A percentile compares a stretch with the other conserved stretches of the same genome.
These are phyloP conservation scores for Macrotyloma uniflorum DNA, from an alignment of 306 rosid genomes.

Conservation along the genomic window DNA sequence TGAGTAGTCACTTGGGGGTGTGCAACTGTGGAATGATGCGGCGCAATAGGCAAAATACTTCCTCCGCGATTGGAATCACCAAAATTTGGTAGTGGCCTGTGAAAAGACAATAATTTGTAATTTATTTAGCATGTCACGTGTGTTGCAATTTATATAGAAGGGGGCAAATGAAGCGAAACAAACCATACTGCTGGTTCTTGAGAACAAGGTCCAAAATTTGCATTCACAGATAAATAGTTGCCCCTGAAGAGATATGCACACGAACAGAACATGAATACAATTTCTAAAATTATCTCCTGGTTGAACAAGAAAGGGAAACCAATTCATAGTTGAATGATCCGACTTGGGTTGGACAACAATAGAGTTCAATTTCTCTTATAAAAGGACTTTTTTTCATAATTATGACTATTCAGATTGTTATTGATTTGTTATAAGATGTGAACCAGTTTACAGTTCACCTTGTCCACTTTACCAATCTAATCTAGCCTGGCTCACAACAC, in stretches of 20 bases:
- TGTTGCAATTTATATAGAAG: conserved; percentile 21
- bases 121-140: not conserved
- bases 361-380: not conserved
- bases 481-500: conserved; percentile 20
- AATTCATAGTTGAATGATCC: conserved; percentile 1
- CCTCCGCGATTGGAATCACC: conserved; percentile 59
- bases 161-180: conserved; percentile 27
- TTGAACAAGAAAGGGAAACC: not conserved
- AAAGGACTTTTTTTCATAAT: not conserved
- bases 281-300: not conserved
- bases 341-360: not conserved
- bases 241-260: conserved; percentile 54
- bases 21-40: conserved; percentile 56
- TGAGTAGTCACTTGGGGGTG: conserved; percentile 56
- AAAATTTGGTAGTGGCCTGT: conserved; percentile 61
- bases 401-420: conserved; percentile 1
- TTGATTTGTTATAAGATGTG: not conserved
- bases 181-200: conserved; percentile 70
- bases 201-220: conserved; percentile 50
- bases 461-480: conserved; percentile 13
- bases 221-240: conserved; percentile 42
- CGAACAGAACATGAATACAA: conserved; percentile 33
- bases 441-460: conserved; percentile 9
- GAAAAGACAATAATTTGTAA: conserved; percentile 34
- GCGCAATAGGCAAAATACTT: conserved; percentile 50